phyloP scores from a whole-genome alignment of 495 filamentous ascomycete genomes.

The Antarctomyces pellizariae region DNA sequence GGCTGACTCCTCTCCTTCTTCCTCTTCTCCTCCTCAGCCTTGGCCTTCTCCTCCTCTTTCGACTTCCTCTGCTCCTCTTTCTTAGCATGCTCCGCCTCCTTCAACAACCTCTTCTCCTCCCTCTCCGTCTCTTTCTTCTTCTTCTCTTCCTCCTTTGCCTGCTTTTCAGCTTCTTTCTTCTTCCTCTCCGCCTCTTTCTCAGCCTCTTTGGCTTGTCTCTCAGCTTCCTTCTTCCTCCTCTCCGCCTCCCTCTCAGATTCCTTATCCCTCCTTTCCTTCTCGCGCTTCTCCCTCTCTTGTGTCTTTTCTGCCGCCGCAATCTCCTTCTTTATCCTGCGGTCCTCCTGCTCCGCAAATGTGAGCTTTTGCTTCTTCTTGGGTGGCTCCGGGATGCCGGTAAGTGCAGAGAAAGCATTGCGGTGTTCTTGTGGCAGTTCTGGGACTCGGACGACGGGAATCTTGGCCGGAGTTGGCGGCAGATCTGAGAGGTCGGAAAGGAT shows the following conservation, averaged over 20 bases:
- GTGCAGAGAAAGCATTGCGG: conserved; percentile 3
- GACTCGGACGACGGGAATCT: not conserved
- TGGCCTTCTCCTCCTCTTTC: conserved; percentile 19
- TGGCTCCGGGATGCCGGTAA: conserved; percentile 3
- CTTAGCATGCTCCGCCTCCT: conserved; percentile 16
- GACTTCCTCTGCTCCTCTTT: conserved; percentile 18
- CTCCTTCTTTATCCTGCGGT: conserved; percentile 16
- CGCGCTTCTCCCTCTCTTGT: conserved; percentile 22
- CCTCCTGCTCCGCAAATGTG: conserved; percentile 20
- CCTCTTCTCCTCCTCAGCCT: conserved; percentile 38
- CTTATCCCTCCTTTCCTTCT: conserved; percentile 24
- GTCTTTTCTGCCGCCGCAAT: conserved; percentile 22
- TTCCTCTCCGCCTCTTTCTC: conserved; percentile 15
- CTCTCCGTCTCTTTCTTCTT: conserved; percentile 16
- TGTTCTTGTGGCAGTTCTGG: conserved; percentile 2
- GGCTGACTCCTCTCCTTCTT: conserved; percentile 36
- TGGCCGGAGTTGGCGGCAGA: too few relatives aligned
- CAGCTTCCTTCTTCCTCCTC: conserved; percentile 22
- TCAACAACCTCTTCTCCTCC: conserved; percentile 16
- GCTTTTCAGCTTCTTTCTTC: too few relatives aligned
- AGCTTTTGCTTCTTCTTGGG: conserved; percentile 24
- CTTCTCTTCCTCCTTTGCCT: conserved; percentile 26
- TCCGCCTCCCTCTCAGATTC: conserved; percentile 23
- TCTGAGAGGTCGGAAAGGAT: too few relatives aligned
- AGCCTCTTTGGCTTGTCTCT: conserved; percentile 19